Evolutionary conservation across 2,329 filamentous ascomycete species (phyloP), one percentile per base, ranked within the genome.

Genomic region (Aspergillus niger): DNA sequence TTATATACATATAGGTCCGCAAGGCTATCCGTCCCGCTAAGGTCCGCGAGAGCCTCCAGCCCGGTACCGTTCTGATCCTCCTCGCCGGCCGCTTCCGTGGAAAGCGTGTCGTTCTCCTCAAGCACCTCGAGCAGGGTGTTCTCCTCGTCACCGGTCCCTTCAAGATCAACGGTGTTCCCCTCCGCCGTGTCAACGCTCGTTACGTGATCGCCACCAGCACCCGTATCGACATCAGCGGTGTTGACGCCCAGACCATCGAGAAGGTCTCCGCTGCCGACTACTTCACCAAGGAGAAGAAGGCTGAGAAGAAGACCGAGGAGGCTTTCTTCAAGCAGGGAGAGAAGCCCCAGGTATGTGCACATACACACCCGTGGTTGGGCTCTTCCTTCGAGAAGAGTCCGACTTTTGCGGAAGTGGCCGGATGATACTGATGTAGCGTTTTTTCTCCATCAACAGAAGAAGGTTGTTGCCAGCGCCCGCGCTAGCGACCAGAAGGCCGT

Each of bases 291-390:
- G 95, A 98, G 82, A 97, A 97, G 89, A 84, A 82, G 74, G 80
- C 85, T 76, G 88, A 92, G 83, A 92, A 97, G 86, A 97, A 97
- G 91, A 90, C 91, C 76, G 94, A 99, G 88, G 94, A 97, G 81
- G 91, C 93, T 80, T 99, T 99, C 89, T 97, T 98, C 90, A 93
- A 95, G 89, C 92, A 97, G 87, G 86, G 93, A 82, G 93, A 97
- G 89, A 96, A 96, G 89, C 86, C 91, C 79, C 87, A 97, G 92
- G 92, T 97, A 87, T 71, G 91, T 74, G 49, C 28, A 52, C 24
- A 87, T 71, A 91, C 74, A 49, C 28, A 52, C 24, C 43, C 26
- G 10, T 39, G 44, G 24, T 22, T 22, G 50, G 41, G 30, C 47
- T 50, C 47, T 50, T 36, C 32, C 36, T 11, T 13, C 11, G 26